Evolutionary conservation across 83 land plant genomes (phyloP), one percentile per base, ranked within the genome.

Genomic region (Diphasiastrum complanatum): DNA sequence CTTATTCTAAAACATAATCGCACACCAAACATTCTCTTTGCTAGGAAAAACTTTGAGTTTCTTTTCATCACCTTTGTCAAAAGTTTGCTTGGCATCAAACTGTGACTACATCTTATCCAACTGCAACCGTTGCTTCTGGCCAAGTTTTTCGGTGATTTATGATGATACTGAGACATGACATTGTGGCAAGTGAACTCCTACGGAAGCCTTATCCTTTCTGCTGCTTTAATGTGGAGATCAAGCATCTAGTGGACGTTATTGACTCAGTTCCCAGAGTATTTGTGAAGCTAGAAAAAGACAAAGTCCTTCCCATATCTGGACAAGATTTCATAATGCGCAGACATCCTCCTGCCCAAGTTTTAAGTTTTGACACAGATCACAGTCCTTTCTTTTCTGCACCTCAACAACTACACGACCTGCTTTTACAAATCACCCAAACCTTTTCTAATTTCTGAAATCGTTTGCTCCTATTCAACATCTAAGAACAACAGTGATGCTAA

Each of bases 321-420:
- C 83, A 80, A 61, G 81, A 81, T 0, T 51, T 66, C 2, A 70
- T 76, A 76, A 67, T 81, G 23, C 51, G 61, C 60, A 66, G 26
- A 5, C 72, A 81, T 77, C 68, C 71, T n/a, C 84, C 84, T 3
- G 34, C 36, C 10, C 14, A 66, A 36, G 70, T 65, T 43, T 49
- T 33, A 10, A 46, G 34, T n/a, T 5, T 72, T 45, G 63, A 82
- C 5, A 66, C 72, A 19, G 85, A 82, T 32, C 85, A 82, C 47
- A 75, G 79, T 64, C 79, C 82, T 5, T 82, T 82, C 31, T 82
- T 78, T 62, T 78, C 85, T 14, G 66, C 74, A 20, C 79, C 82
- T 11, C 51, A 28, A 20, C 33, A 65, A 22, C 68, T 82, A 31
- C 45, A 59, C 34, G 59, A 64, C 50, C 25, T 75, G 41, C 64